Evolutionary conservation across 225 moss, liverwort and hornwort species (phyloP), one percentile per base, ranked within the genome.

Genomic region (Ulota crispa): DNA sequence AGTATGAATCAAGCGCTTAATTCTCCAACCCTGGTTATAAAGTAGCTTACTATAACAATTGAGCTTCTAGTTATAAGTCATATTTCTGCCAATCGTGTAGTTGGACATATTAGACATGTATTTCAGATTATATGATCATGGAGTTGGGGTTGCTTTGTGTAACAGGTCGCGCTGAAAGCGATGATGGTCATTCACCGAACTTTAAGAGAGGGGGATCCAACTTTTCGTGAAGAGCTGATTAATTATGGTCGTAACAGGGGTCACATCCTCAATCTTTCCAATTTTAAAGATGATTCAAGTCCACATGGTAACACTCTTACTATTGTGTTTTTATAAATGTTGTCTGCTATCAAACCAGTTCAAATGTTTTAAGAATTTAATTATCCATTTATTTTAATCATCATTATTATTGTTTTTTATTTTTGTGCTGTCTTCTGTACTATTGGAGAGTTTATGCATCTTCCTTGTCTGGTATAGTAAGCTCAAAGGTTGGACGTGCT

Each of bases 181-280:
- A 93, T 99, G 96, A 93, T 99, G 94, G 99, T 99, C 54, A 96
- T 99, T 77, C 99, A 99, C 82, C 93, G 96, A 36, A 99, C 96
- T 23, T 81, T 99, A 56, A 91, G 96, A 83, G 99, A 99, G 88
- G 99, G 99, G 63, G 99, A 99, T 89, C 99, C 99, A 65, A 99
- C 96, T 43, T 99, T 99, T 82, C 96, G 99, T 26, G 99, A 99
- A 87, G 99, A 99, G 84, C 87, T 99, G 42, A 91, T 99, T 72
- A 96, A 99, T 70, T 99, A 96, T 80, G 86, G 91, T 76, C 93
- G 94, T 54, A 99, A 89, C 75, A 94, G 93, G 87, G 99, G 99
- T 62, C 99, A 99, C 67, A 90, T 99, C 61, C 86, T 99, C 55
- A 99, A 99, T 86, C 79, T 99, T 50, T 87, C 99, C 9, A 93